Conservation (phyloP, 2,329 filamentous ascomycete genomes). For the Aulographum hederae region DNA sequence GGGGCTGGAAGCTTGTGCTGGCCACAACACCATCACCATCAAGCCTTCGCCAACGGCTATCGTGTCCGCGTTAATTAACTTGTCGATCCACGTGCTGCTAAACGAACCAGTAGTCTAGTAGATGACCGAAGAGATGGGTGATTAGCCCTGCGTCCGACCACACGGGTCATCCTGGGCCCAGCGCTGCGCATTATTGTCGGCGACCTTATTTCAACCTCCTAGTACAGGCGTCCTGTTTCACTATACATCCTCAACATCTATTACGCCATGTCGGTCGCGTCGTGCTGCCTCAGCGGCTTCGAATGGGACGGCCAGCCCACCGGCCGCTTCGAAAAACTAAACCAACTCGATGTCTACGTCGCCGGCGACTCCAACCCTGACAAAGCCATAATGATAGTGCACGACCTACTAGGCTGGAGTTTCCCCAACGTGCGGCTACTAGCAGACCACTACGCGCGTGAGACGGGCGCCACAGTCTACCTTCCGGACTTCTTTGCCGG, state of each 20-base stretch:
- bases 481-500: constrained; percentile 15
- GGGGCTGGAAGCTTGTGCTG: too few species aligned
- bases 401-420: constrained; percentile 23
- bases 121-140: too few species aligned
- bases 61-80: too few species aligned
- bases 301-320: constrained; percentile 10
- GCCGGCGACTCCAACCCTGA: constrained; percentile 11
- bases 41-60: too few species aligned
- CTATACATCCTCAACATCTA: neutral
- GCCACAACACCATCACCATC: too few species aligned
- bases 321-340: constrained; percentile 8
- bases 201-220: too few species aligned
- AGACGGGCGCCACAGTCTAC: constrained; percentile 28
- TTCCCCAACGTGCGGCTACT: constrained; percentile 26
- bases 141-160: too few species aligned
- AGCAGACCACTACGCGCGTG: constrained; percentile 27
- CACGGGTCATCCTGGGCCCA: too few species aligned
- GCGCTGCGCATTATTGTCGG: too few species aligned
- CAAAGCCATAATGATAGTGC: constrained; percentile 11
- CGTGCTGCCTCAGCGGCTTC: constrained; percentile 8
- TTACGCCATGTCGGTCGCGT: neutral
- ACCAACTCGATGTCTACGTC: constrained; percentile 10
- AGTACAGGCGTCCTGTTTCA: neutral
- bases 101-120: too few species aligned
- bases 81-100: too few species aligned